Evolutionary conservation across 2,329 filamentous ascomycete species (phyloP).

Genomic region (Trichocomaceae sp.): DNA sequence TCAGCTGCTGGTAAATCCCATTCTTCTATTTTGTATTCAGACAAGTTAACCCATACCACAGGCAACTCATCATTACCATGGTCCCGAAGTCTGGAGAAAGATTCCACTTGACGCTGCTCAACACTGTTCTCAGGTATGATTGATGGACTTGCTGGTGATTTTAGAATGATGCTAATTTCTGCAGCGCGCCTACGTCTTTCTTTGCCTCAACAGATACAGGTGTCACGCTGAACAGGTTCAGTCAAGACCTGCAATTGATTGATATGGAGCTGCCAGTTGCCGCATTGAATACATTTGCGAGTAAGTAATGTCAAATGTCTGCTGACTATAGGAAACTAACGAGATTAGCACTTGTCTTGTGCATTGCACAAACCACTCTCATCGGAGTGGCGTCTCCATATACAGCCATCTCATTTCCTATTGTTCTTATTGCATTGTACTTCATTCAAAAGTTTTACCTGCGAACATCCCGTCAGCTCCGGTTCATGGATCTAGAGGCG

Average conservation of each 20-base stretch:
- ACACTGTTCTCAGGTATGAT: conserved; percentile 42
- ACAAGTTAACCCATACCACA: conserved; percentile 14
- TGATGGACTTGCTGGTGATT: background rate
- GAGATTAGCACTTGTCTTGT: conserved; percentile 21
- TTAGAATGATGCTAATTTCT: conserved; percentile 12
- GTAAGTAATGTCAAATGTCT: conserved; percentile 16
- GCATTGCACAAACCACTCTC: conserved; percentile 44
- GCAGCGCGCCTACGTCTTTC: conserved; percentile 36
- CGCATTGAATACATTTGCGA: conserved; percentile 35
- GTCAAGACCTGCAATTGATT: conserved; percentile 40
- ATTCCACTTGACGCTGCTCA: conserved; percentile 45
- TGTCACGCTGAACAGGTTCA: conserved; percentile 39
- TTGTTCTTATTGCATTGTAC: conserved; percentile 44
- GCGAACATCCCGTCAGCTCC: conserved; percentile 54
- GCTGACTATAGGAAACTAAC: background rate
- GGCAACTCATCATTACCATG: conserved; percentile 49
- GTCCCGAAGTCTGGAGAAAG: conserved; percentile 47
- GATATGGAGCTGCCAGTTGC: conserved; percentile 40
- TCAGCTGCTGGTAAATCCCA: conserved; percentile 29
- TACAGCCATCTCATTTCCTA: conserved; percentile 46
- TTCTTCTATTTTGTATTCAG: background rate
- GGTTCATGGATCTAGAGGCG: conserved; percentile 56
- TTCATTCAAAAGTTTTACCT: conserved; percentile 53
- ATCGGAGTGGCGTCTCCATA: conserved; percentile 45
- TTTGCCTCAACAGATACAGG: conserved; percentile 39